These are phyloP conservation scores for Sporothrix brunneoviolacea DNA, from an alignment of 2,329 filamentous ascomycete species.

Conservation along the genomic window DNA sequence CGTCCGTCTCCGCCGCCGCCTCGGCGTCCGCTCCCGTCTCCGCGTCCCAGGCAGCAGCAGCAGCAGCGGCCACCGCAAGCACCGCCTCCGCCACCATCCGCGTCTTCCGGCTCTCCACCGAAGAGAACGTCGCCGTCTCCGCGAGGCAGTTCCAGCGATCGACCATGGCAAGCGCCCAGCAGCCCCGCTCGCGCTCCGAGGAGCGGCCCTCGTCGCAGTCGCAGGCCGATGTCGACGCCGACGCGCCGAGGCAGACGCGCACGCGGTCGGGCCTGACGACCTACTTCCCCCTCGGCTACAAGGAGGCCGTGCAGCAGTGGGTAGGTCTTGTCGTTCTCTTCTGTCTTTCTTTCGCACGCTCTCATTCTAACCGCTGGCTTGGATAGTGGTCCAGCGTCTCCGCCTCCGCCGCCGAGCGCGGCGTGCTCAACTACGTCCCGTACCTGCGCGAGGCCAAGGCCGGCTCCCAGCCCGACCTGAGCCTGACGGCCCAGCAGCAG, in stretches of 20 bases:
- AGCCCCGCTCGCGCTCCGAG: conserved; percentile 10
- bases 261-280: conserved; percentile 40
- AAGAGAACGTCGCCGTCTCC: conserved; percentile 13
- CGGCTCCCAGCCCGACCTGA: conserved; percentile 18
- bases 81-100: conserved; percentile 1
- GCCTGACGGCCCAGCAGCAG: conserved; percentile 8
- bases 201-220: conserved; percentile 7
- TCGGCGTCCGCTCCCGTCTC: not conserved
- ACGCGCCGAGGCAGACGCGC: conserved; percentile 11
- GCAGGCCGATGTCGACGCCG: conserved; percentile 11
- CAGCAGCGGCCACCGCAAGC: not conserved
- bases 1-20: not conserved
- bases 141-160: not conserved
- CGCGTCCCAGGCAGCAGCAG: not conserved
- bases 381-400: conserved; percentile 77
- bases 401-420: conserved; percentile 76
- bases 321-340: conserved; percentile 47
- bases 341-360: too few species aligned
- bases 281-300: conserved; percentile 83
- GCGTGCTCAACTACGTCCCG: conserved; percentile 79
- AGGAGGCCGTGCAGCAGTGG: conserved; percentile 89
- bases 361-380: conserved; percentile 17
- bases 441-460: conserved; percentile 68
- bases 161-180: conserved; percentile 6
- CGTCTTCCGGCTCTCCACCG: conserved; percentile 15